Percentiles rank a stretch among this genome's conserved stretches.
These are phyloP conservation scores for Colletotrichum karsti DNA, from an alignment of 2,329 filamentous ascomycete species.

Conservation along the genomic window DNA sequence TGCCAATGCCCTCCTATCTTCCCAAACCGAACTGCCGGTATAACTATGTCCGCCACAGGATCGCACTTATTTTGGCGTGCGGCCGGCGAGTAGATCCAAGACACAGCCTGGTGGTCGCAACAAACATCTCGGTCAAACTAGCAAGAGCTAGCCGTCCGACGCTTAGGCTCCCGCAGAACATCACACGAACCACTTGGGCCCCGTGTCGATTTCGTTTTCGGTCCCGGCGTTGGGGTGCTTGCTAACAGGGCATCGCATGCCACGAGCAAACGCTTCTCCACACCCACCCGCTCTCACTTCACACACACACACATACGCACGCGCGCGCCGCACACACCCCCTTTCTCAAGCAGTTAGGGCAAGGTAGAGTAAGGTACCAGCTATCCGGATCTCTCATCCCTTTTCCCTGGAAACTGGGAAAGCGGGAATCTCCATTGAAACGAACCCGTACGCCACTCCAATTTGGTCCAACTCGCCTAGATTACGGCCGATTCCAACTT, in stretches of 20 bases:
- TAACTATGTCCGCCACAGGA: not conserved
- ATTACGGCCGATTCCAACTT: conserved; percentile 5
- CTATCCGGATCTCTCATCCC: conserved; percentile 10
- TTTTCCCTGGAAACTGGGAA: not conserved
- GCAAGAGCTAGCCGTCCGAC: not conserved
- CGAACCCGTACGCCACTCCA: not conserved
- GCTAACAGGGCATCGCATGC: conserved; percentile 18
- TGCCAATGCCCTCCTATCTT: not conserved
- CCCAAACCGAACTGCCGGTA: not conserved
- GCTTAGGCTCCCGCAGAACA: conserved; percentile 3
- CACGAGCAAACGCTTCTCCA: conserved; percentile 1
- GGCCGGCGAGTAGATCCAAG: conserved; percentile 16
- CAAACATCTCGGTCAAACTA: not conserved
- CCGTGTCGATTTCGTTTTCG: conserved; percentile 19
- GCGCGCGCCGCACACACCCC: not conserved
- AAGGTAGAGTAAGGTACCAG: conserved; percentile 6
- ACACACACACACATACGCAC: not conserved
- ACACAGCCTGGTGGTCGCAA: conserved; percentile 9
- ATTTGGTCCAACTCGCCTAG: not conserved
- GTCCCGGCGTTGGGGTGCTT: not conserved
- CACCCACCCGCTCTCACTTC: not conserved
- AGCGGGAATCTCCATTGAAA: not conserved
- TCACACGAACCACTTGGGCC: not conserved
- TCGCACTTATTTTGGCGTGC: conserved; percentile 11
- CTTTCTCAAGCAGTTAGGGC: not conserved